These are phyloP conservation scores for Powellomyces hirtus DNA, from an alignment of 192 early-diverging fungal species.

Conservation along the genomic window DNA sequence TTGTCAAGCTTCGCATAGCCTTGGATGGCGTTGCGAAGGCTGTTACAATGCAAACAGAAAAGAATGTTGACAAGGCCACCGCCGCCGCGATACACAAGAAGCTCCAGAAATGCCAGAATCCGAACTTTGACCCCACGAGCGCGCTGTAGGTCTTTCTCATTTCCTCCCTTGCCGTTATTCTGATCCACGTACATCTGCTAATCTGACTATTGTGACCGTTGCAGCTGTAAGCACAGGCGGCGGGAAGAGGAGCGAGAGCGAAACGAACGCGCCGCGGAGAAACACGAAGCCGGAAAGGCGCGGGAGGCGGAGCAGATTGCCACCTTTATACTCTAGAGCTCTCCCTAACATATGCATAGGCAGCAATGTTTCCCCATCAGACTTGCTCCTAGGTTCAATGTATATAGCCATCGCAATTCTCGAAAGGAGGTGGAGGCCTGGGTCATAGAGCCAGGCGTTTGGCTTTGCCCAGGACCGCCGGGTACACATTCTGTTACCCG, in stretches of 20 bases:
- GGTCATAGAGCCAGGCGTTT: no score
- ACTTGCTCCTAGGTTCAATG: no score
- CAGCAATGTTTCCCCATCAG: no score
- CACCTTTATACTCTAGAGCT: no score
- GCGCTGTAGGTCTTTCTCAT: slow-evolving; percentile 28
- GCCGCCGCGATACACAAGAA: slow-evolving; percentile 31
- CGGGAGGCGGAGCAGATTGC: background rate
- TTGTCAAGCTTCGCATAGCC: slow-evolving; percentile 13
- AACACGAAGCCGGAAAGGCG: background rate
- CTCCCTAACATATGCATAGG: no score
- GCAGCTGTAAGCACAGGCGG: background rate
- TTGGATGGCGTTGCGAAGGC: slow-evolving; percentile 25
- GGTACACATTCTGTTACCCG: no score
- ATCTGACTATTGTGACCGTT: no score
- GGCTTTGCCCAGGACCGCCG: no score
- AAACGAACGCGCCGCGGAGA: background rate
- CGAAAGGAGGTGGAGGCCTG: no score
- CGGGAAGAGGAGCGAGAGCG: slow-evolving; percentile 8
- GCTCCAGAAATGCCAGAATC: slow-evolving; percentile 37
- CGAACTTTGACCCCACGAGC: slow-evolving; percentile 28
- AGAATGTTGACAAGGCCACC: slow-evolving; percentile 6
- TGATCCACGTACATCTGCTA: background rate
- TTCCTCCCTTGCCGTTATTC: background rate
- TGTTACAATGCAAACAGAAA: slow-evolving; percentile 13
- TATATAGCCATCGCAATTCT: no score